A percentile compares a stretch with the other conserved stretches of the same genome.
Evolutionary conservation across 306 rosid genomes (phyloP).

Genomic region (Cicer yamashitae): DNA sequence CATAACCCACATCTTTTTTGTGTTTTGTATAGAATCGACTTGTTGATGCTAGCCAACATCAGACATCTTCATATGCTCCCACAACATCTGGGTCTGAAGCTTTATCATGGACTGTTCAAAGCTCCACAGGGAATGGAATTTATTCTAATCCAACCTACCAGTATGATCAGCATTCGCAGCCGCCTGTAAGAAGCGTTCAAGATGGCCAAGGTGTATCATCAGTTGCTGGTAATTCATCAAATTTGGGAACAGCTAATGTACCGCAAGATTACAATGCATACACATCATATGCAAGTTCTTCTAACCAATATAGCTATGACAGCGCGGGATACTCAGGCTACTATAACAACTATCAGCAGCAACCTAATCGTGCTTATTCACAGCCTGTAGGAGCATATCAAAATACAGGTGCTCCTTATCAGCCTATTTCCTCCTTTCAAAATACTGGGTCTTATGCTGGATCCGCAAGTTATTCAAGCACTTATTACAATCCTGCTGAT

Average conservation of each 20-base stretch:
- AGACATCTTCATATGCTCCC: conserved; percentile 57
- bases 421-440: conserved; percentile 99
- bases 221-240: conserved; percentile 82
- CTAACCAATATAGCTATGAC: conserved; percentile 92
- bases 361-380: conserved; percentile 83
- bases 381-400: conserved; percentile 99
- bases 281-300: conserved; percentile 79
- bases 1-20: conserved; percentile 8
- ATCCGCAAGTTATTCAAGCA: conserved; percentile 98
- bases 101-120: conserved; percentile 66
- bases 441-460: conserved; percentile 99
- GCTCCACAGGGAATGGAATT: conserved; percentile 68
- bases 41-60: conserved; percentile 66
- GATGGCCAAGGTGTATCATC: conserved; percentile 67
- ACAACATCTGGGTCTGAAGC: conserved; percentile 68
- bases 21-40: conserved; percentile 59
- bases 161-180: conserved; percentile 73
- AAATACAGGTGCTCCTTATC: conserved; percentile 99
- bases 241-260: conserved; percentile 85
- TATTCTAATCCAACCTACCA: conserved; percentile 71
- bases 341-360: conserved; percentile 90
- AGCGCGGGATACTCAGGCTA: conserved; percentile 80
- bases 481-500: conserved; percentile 99
- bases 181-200: conserved; percentile 70
- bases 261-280: conserved; percentile 88